Evolutionary conservation across 1,284 basidiomycete genomes (phyloP), one percentile per base, ranked within the genome.

Genomic region (Trichosporon ovoides): DNA sequence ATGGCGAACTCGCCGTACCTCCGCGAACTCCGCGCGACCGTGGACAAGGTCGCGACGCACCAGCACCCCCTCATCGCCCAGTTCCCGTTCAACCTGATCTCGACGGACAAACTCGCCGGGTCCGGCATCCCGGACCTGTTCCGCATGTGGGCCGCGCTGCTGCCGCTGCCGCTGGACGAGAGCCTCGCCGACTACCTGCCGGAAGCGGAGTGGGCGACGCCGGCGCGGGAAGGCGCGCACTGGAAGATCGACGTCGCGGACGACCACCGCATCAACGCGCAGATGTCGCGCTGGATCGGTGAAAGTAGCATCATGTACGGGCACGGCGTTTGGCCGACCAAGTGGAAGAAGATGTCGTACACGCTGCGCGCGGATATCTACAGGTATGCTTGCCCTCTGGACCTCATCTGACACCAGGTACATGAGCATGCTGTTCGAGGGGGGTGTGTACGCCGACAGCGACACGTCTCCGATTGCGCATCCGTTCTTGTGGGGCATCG

Each of bases 401-500:
- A 31, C 14, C n/a, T 13, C 4, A 38, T 19, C 60, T 61, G 57
- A 65, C 38, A 3, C 6, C 53, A 68, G 68, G 34, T 70, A 68
- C 52, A 57, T 68, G 38, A 60, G 66, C 10, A 63, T 73, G 64
- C 58, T 75, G 7, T 65, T 67, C 13, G 63, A 66, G 35, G 73
- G 73, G 3, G 71, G 70, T 2, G 63, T 73, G 13, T 73, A 71
- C 33, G 67, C 73, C 0, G 70, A 71, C 52, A 68, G 68, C 22
- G 71, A 75, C 58, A 71, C 68, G 2, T 60, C 66, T 66, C 70
- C 70, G 28, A 64, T 72, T 7, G 63, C 68, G 10, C 70, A 72
- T 38, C 70, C 70, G 5, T 72, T 64, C 49, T 35, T 72, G 19
- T 72, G 70, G 70, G 70, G 70, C 2, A 18, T 66, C 2, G 51